Evolutionary conservation across 2,329 filamentous ascomycete species (phyloP).

Genomic region (Pseudogymnoascus sp.): DNA sequence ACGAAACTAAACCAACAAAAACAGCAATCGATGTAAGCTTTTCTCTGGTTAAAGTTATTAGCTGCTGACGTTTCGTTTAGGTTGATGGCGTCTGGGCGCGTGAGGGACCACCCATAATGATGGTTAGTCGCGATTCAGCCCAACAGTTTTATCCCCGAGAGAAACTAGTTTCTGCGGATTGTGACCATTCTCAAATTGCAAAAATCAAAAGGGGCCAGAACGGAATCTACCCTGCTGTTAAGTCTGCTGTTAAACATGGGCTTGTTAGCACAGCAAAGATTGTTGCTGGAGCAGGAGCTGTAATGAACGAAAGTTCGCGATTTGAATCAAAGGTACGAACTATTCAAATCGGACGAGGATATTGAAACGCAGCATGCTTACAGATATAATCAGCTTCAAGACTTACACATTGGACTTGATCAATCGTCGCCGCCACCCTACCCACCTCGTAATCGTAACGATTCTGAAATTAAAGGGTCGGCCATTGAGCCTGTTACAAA

Average conservation of each 20-base stretch:
- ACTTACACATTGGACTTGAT: background rate
- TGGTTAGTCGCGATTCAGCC: slow-evolving; percentile 14
- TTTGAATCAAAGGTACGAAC: background rate
- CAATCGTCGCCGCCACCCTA: background rate
- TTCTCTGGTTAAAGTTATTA: background rate
- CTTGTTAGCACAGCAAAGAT: background rate
- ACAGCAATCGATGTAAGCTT: slow-evolving; percentile 14
- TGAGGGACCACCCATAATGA: slow-evolving; percentile 14
- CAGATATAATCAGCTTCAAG: background rate
- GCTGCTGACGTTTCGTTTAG: background rate
- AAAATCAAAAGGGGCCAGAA: slow-evolving; percentile 12
- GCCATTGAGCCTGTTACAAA: background rate
- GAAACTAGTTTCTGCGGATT: slow-evolving; percentile 10
- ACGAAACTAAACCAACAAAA: slow-evolving; percentile 16
- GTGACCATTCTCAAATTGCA: slow-evolving; percentile 17
- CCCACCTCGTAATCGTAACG: background rate
- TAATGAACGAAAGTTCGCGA: background rate
- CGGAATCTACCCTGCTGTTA: background rate
- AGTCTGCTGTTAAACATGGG: background rate
- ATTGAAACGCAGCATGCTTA: background rate
- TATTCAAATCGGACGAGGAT: background rate
- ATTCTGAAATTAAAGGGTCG: background rate
- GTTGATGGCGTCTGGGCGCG: slow-evolving; percentile 15
- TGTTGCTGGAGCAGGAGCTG: background rate
- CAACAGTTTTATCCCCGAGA: slow-evolving; percentile 12